phyloP scores from a whole-genome alignment of 1,284 basidiomycete species.

The Erythrobasidium hasegawianum region DNA sequence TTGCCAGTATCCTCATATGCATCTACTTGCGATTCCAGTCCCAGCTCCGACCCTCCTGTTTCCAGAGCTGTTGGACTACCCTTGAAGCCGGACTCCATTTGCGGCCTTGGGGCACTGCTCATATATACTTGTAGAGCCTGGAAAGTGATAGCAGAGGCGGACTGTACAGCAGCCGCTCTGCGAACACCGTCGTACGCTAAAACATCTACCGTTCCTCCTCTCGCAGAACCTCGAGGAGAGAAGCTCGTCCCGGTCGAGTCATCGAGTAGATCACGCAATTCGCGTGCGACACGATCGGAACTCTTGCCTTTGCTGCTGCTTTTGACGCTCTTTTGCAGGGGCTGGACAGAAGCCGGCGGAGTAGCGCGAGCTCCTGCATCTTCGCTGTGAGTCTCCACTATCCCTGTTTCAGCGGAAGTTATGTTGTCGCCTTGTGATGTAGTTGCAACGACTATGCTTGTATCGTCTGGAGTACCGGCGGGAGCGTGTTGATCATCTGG shows the following conservation, averaged over 20 bases:
- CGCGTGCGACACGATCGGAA: constrained; percentile 14
- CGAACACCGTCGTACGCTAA: too few relatives aligned
- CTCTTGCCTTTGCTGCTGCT: constrained; percentile 11
- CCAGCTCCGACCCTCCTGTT: too few relatives aligned
- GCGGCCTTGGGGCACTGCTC: background rate
- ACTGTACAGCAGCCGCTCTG: too few relatives aligned
- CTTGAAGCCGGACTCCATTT: background rate
- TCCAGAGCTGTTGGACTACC: background rate
- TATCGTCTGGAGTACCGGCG: too few relatives aligned
- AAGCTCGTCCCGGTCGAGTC: background rate
- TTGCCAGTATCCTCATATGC: too few relatives aligned
- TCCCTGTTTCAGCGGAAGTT: too few relatives aligned
- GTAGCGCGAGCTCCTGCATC: background rate
- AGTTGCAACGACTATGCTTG: too few relatives aligned
- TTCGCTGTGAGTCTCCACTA: background rate
- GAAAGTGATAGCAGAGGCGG: too few relatives aligned
- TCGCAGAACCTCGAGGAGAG: background rate
- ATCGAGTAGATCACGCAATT: constrained; percentile 14
- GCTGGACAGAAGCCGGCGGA: background rate
- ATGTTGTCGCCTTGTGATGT: too few relatives aligned
- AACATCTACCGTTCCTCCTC: background rate
- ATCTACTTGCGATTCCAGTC: too few relatives aligned
- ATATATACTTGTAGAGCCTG: too few relatives aligned
- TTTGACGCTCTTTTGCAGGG: background rate
- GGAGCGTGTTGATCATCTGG: too few relatives aligned